These are phyloP conservation scores for Arbutus unedo DNA, from an alignment of 148 eudicot species.

Conservation along the genomic window DNA sequence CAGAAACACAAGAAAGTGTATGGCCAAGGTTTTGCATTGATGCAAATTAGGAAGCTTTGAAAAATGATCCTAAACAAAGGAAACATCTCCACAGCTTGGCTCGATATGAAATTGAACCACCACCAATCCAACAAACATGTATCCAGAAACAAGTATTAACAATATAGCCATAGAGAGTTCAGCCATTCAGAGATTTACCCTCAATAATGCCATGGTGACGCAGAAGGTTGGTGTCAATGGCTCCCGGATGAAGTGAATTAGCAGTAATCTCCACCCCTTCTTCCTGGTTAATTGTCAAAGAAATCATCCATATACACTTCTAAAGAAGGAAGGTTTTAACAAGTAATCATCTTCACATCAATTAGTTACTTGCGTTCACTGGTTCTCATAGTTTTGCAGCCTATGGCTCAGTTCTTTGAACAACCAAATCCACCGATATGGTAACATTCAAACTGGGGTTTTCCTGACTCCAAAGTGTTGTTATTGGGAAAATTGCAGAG, in stretches of 20 bases:
- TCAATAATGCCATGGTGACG: constrained; percentile 53
- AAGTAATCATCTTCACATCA: background rate
- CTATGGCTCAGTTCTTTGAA: background rate
- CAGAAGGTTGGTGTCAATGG: constrained; percentile 68
- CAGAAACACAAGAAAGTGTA: background rate
- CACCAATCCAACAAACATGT: background rate
- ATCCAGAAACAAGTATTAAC: background rate
- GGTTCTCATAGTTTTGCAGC: background rate
- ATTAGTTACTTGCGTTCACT: background rate
- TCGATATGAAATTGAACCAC: background rate
- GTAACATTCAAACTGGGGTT: background rate
- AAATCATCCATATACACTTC: background rate
- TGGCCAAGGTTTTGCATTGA: background rate
- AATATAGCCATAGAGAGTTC: constrained; percentile 1
- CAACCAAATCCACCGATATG: background rate
- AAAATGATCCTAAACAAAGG: background rate
- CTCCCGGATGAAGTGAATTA: constrained; percentile 48
- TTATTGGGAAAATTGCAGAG: background rate
- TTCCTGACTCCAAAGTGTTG: background rate
- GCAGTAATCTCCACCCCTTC: constrained; percentile 61
- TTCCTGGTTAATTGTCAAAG: constrained; percentile 38
- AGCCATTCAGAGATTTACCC: constrained; percentile 33
- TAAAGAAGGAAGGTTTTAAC: background rate
- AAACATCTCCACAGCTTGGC: background rate
- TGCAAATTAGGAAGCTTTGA: background rate